Base-by-base conservation (phyloP, 78 protist genomes). In the Reticulomyxa filosa region DNA sequence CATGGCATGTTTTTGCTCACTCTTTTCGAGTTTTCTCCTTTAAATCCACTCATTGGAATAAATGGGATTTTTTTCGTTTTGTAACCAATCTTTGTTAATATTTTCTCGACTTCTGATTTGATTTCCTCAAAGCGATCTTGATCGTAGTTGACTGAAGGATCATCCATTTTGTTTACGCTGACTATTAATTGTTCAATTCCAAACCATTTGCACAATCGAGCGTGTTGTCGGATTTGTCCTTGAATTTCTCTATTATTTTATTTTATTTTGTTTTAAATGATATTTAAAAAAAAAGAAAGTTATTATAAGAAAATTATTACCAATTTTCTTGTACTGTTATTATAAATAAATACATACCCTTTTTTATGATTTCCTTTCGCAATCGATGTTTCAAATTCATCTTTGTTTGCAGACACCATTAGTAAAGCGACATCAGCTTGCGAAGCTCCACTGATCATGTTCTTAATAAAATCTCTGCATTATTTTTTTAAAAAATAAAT, bases 391-490 rank as follows among this genome's bases (percentile, higher is more conserved):
- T 62, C 57, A 73, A 74, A 74, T 52, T 65, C 67, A 50, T 73
- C 78, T 46, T 25, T 17, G 62, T 66, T 67, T 30, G 78, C 72
- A 36, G 78, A 69, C 8, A 74, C 73, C 69, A 74, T 65, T 56
- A 74, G 78, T 5, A 74, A 51, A 1, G 73, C 78, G 37, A 74
- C 78, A 46, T 74, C 78, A 37, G 73, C 84, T 69, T 88, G 94
- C 22, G 98, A 88, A 73, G 98, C 81, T 26, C 98, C 98, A 23
- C 97, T 84, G 72, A 94, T 94, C 97, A 92, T 94, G 94, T 94
- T 94, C 92, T 94, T 94, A 88, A 92, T 88, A 90, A 73, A 73
- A 56, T 68, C 73, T n/a, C n/a, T n/a, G n/a, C n/a, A n/a, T n/a
- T n/a, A n/a, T n/a, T n/a, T n/a, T n/a, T n/a, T n/a, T n/a, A n/a